Percentiles rank a stretch among this genome's conserved stretches.
Evolutionary conservation across 306 rosid species (phyloP).

Genomic region (Morella rubra): DNA sequence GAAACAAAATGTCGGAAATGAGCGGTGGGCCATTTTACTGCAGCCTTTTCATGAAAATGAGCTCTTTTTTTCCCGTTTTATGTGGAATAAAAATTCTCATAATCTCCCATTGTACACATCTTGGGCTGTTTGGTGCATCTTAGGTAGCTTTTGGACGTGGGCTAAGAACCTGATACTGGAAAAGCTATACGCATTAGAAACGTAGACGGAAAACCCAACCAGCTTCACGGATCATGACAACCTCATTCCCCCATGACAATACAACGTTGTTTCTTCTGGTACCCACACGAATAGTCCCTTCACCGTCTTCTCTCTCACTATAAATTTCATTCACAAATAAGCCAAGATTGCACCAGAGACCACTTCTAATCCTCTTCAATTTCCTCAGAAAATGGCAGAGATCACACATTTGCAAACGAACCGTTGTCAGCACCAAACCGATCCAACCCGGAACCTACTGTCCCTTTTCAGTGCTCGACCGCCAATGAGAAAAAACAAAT

Average conservation of each 20-base stretch:
- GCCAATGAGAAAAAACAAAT: conserved; percentile 48
- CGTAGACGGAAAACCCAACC: background rate
- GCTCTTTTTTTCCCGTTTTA: too few species aligned
- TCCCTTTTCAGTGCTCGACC: conserved; percentile 44
- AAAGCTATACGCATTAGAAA: background rate
- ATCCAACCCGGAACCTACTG: conserved; percentile 41
- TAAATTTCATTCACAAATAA: background rate
- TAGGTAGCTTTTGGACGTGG: background rate
- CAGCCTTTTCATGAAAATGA: too few species aligned
- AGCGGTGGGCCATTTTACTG: too few species aligned
- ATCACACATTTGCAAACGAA: conserved; percentile 50
- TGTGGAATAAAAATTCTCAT: too few species aligned
- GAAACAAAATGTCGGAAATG: background rate
- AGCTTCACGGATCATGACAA: background rate
- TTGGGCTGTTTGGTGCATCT: too few species aligned
- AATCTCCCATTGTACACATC: too few species aligned
- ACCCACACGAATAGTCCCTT: conserved; percentile 15
- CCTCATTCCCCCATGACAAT: background rate
- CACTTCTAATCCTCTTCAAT: background rate
- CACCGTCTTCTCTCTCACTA: background rate
- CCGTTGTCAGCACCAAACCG: conserved; percentile 62
- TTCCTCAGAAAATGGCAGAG: conserved; percentile 30
- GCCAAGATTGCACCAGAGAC: conserved; percentile 2
- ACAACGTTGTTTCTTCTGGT: conserved; percentile 11
- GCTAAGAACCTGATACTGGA: background rate